Conservation (phyloP, 176 grass and related monocot genomes). For the Eragrostis nindensis region DNA sequence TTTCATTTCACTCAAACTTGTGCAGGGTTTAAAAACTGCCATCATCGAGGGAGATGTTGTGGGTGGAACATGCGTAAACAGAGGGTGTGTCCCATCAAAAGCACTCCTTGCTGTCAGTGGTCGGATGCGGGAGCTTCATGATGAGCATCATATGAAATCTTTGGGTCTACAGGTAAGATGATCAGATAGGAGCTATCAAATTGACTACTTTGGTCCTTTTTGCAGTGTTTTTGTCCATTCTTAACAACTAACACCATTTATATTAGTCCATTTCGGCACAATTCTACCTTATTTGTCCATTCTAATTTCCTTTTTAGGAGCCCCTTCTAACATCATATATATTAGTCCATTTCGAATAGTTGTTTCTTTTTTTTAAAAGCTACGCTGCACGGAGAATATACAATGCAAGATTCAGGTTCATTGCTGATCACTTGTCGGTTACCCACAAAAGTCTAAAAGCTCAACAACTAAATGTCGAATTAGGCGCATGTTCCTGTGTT, state of each 20-base stretch:
- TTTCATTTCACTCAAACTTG: not conserved
- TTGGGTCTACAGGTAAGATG: conserved; percentile 78
- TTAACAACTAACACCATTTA: not conserved
- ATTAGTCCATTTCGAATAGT: no score
- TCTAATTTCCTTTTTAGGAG: conserved; percentile 6
- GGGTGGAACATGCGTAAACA: conserved; percentile 92
- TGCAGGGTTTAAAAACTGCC: conserved; percentile 89
- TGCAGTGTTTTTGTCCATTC: not conserved
- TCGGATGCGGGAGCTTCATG: conserved; percentile 83
- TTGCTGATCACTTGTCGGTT: no score
- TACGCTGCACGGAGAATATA: no score
- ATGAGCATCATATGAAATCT: conserved; percentile 94
- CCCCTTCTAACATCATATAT: no score
- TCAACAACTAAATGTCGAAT: no score
- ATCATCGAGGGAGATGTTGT: conserved; percentile 96
- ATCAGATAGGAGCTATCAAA: not conserved
- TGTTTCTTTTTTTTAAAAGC: no score
- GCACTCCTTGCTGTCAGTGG: conserved; percentile 97
- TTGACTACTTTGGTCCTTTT: not conserved
- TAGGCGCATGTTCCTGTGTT: not conserved
- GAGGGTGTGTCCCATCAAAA: conserved; percentile 93
- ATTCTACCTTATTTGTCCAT: not conserved
- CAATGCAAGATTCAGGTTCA: no score
- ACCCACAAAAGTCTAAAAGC: no score
- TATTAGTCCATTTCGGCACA: not conserved